phyloP scores from a whole-genome alignment of 2,329 filamentous ascomycete species.

The Sarocladiaceae sp. region DNA sequence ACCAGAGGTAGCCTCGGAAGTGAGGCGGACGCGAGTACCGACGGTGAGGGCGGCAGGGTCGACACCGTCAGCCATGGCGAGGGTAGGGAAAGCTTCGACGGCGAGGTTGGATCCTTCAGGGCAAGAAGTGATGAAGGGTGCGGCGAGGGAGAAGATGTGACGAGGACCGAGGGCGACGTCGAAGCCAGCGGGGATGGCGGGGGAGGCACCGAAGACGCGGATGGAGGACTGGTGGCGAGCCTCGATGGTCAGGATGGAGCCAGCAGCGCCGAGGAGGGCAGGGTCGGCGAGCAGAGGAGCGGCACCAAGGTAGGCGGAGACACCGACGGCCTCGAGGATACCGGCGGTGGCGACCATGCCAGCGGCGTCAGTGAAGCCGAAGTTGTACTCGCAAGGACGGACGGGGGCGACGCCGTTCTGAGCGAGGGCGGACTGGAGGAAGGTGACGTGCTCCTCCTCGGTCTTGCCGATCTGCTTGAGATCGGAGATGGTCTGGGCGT shows the following conservation, averaged over 20 bases:
- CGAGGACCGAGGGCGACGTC: constrained; percentile 65
- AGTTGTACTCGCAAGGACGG: constrained; percentile 67
- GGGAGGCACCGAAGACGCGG: constrained; percentile 52
- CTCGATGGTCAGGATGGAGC: constrained; percentile 68
- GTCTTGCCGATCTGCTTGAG: constrained; percentile 58
- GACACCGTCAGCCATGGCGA: constrained; percentile 46
- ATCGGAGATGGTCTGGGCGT: constrained; percentile 32
- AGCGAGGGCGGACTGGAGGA: constrained; percentile 52
- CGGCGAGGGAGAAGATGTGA: constrained; percentile 69
- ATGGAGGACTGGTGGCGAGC: constrained; percentile 71
- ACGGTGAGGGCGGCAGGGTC: constrained; percentile 32
- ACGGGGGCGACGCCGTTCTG: constrained; percentile 62
- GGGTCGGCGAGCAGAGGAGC: constrained; percentile 59
- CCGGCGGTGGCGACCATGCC: constrained; percentile 66
- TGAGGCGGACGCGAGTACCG: constrained; percentile 28
- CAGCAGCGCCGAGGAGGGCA: constrained; percentile 61
- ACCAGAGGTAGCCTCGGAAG: constrained; percentile 43
- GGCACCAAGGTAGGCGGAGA: constrained; percentile 70
- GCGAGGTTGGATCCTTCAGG: constrained; percentile 60
- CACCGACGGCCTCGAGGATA: constrained; percentile 68
- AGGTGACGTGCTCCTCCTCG: constrained; percentile 45
- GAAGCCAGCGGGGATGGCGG: constrained; percentile 64
- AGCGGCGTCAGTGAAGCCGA: constrained; percentile 60
- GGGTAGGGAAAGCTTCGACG: constrained; percentile 57
- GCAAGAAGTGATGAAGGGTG: constrained; percentile 68